Conservation (phyloP, 1,284 basidiomycete species). For the Taiwanofungus camphoratus region DNA sequence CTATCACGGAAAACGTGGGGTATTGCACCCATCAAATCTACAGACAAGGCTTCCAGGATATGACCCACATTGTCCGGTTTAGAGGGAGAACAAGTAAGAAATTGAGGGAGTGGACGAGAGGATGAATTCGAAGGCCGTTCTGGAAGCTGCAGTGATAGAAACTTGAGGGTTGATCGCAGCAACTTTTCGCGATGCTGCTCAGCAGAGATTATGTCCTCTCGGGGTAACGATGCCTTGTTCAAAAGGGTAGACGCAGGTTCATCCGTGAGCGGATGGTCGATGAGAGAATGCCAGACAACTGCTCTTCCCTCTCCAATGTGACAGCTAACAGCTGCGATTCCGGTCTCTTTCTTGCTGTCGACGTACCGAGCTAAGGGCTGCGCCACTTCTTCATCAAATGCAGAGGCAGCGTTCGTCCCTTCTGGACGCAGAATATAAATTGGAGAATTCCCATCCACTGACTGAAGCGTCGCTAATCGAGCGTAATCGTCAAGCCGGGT, state of each 20-base stretch:
- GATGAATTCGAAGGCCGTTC: constrained; percentile 15
- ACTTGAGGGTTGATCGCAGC: constrained; percentile 38
- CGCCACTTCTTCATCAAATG: constrained; percentile 23
- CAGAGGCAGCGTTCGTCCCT: constrained; percentile 10
- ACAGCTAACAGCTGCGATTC: constrained; percentile 48
- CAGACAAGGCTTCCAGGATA: constrained; percentile 33
- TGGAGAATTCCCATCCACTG: constrained; percentile 25
- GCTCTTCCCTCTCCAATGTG: constrained; percentile 51
- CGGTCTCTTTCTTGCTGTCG: constrained; percentile 13
- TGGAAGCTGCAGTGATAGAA: constrained; percentile 45
- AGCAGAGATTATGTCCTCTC: constrained; percentile 29
- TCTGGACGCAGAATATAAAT: not conserved
- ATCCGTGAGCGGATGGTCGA: constrained; percentile 53
- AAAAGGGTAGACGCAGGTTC: constrained; percentile 37
- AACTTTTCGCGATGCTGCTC: constrained; percentile 34
- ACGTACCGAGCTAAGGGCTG: constrained; percentile 32
- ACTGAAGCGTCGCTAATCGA: not conserved
- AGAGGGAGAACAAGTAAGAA: constrained; percentile 38
- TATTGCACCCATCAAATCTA: constrained; percentile 23
- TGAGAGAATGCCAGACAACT: constrained; percentile 56
- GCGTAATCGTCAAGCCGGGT: constrained; percentile 3
- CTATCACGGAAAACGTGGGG: constrained; percentile 45
- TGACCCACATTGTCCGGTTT: constrained; percentile 32
- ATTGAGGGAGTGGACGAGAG: constrained; percentile 45
- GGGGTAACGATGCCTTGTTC: constrained; percentile 21